phyloP scores from a whole-genome alignment of 805 yeast species.

The Lipomyces yamanashiensis region DNA sequence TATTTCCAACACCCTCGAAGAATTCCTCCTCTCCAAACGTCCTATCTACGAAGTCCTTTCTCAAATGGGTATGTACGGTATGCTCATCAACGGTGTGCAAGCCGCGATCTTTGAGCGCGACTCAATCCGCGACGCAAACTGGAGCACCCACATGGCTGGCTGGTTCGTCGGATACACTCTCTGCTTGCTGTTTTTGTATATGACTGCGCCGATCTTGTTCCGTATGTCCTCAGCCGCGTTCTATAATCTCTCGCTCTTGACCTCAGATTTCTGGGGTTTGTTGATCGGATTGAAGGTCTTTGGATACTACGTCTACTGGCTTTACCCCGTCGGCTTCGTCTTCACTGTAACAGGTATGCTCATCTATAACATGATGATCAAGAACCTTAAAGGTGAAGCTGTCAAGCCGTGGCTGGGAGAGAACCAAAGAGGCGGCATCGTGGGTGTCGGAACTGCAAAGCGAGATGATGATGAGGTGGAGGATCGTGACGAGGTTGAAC shows the following conservation, averaged over 20 bases:
- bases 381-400: slow-evolving; percentile 48
- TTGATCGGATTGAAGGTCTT: slow-evolving; percentile 52
- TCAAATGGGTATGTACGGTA: slow-evolving; percentile 51
- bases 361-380: slow-evolving; percentile 48
- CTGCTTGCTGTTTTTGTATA: slow-evolving; percentile 49
- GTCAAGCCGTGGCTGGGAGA: slow-evolving; percentile 52
- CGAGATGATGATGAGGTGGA: not conserved
- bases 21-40: slow-evolving; percentile 51
- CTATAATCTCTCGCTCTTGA: slow-evolving; percentile 51
- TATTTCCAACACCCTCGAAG: slow-evolving; percentile 52
- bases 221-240: slow-evolving; percentile 55
- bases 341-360: slow-evolving; percentile 50
- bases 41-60: slow-evolving; percentile 53
- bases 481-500: not conserved
- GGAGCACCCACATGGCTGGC: slow-evolving; percentile 50
- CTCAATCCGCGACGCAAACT: slow-evolving; percentile 46
- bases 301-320: slow-evolving; percentile 52
- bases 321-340: slow-evolving; percentile 54
- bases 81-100: slow-evolving; percentile 52
- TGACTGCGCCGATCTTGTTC: slow-evolving; percentile 51
- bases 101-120: slow-evolving; percentile 51
- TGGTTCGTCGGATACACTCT: slow-evolving; percentile 52
- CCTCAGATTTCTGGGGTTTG: slow-evolving; percentile 54
- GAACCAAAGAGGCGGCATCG: slow-evolving; percentile 44
- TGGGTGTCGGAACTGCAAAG: slow-evolving; percentile 44